Evolutionary conservation across 2,329 filamentous ascomycete species (phyloP).

Genomic region (Epichloe gansuensis): DNA sequence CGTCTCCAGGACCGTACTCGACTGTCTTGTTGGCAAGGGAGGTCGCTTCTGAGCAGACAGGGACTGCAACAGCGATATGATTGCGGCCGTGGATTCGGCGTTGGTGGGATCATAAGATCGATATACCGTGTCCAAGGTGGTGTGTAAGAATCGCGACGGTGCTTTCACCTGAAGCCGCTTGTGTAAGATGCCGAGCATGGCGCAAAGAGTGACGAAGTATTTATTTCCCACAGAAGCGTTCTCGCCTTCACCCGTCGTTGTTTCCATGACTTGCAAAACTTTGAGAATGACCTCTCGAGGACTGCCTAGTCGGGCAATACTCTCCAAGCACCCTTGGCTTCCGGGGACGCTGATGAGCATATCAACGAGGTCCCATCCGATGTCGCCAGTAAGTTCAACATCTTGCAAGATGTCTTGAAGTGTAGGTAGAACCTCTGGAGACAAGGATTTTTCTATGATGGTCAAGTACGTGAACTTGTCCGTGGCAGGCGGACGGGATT

Average conservation of each 20-base stretch:
- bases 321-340: constrained; percentile 58
- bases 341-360: constrained; percentile 55
- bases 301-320: constrained; percentile 65
- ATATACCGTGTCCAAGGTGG: constrained; percentile 60
- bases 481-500: constrained; percentile 37
- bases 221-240: constrained; percentile 24
- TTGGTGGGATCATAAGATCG: constrained; percentile 50
- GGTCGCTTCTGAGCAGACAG: constrained; percentile 56
- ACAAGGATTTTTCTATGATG: constrained; percentile 61
- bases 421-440: constrained; percentile 50
- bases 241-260: constrained; percentile 25
- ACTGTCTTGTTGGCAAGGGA: constrained; percentile 43
- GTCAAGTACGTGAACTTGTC: constrained; percentile 69
- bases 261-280: constrained; percentile 59
- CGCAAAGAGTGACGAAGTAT: constrained; percentile 57
- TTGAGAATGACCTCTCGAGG: constrained; percentile 73
- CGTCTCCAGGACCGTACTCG: constrained; percentile 42
- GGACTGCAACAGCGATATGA: constrained; percentile 58
- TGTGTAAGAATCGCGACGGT: constrained; percentile 66
- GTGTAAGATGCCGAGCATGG: constrained; percentile 61
- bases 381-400: constrained; percentile 55
- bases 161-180: constrained; percentile 63
- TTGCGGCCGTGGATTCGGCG: constrained; percentile 54
- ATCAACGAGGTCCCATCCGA: constrained; percentile 75
- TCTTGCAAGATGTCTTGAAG: constrained; percentile 59